Evolutionary conservation across 2,329 filamentous ascomycete species (phyloP), one percentile per base, ranked within the genome.

Genomic region (Ophiostoma quercus): DNA sequence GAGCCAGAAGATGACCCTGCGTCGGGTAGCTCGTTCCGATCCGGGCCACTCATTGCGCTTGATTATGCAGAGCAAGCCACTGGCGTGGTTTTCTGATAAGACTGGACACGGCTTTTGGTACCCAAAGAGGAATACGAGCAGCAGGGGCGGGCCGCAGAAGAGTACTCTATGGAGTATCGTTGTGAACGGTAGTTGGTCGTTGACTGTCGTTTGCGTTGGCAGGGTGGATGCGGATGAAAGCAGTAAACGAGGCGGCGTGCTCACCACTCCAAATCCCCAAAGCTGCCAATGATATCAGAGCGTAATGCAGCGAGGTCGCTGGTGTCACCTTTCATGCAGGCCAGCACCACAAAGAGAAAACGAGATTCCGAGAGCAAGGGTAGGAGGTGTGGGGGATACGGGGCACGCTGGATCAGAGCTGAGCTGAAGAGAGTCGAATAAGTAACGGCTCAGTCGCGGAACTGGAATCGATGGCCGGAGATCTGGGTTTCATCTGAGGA

Each of bases 31-130:
- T 54, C 67, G 57, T 22, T 43, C 16, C 63, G 69, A 29, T 67
- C 51, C 43, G 63, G 6, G 60, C 47, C 63, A 66, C 43, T 32
- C 72, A 73, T 73, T 22, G 66, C 69, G 68, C 70, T 71, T 66
- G 32, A 34, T 51, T 11, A 57, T 3, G 51, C 51, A 47, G 43
- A 47, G 16, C 43, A 25, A 3, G 51, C 51, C 51, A 22, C 51
- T 25, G n/a, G 9, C 22, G 51, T 57, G 12, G 8, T 41, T 8
- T 12, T 41, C 39, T 12, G 39, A 41, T 41, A 12, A 16, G 60
- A 14, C 19, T 4, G 16, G 29, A 9, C 4, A 14, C 32, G 29
- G 32, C 8, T 63, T n/a, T 68, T 29, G 47, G 5, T 60, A 7
- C 67, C 67, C 16, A 68, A 68, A 41, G 11, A 37, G 51, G 67